These are phyloP conservation scores for Lantana camara DNA, from an alignment of 257 asterid genomes.

Conservation along the genomic window DNA sequence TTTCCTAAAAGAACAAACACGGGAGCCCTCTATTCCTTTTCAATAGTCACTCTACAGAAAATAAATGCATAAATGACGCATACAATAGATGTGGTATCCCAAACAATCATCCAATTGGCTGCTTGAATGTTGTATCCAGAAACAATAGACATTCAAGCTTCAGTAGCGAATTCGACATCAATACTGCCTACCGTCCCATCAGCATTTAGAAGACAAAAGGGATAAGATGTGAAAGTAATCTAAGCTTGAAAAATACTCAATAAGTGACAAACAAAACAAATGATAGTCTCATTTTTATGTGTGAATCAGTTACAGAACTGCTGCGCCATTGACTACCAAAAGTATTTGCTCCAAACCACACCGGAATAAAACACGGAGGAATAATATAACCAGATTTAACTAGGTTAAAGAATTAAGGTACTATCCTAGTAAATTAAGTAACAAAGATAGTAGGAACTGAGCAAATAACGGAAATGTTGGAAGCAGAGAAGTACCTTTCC, in stretches of 20 bases:
- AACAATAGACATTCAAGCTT: conserved; percentile 2
- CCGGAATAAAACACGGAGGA: conserved; percentile 13
- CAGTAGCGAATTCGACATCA: not conserved
- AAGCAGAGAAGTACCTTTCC: conserved; percentile 68
- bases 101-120: conserved; percentile 3
- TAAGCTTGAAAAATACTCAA: not conserved
- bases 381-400: conserved; percentile 13
- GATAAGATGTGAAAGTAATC: conserved; percentile 9
- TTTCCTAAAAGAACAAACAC: not conserved
- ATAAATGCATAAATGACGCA: not conserved
- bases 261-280: not conserved
- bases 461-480: not conserved
- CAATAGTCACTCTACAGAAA: not conserved
- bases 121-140: conserved; percentile 10
- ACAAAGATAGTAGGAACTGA: not conserved
- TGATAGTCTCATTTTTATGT: not conserved
- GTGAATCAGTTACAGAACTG: not conserved
- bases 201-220: not conserved
- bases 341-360: conserved; percentile 1
- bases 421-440: not conserved
- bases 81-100: not conserved
- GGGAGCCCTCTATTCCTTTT: not conserved
- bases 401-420: not conserved
- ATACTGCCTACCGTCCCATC: not conserved
- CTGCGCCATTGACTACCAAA: not conserved